Base-by-base conservation (phyloP, 176 grass and related monocot species). In the Oryza punctata region DNA sequence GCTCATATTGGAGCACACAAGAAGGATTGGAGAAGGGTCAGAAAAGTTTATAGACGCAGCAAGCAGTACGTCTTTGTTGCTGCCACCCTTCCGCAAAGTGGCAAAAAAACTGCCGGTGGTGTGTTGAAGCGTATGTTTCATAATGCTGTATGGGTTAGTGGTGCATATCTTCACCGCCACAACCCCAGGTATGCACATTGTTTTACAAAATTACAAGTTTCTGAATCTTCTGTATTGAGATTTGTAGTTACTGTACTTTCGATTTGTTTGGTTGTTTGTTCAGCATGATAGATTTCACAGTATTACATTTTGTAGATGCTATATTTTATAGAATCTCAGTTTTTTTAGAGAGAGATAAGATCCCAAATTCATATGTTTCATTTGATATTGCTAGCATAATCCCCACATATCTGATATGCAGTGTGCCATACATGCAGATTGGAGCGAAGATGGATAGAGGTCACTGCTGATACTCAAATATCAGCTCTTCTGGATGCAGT, bases 1-100 rank as follows among this genome's bases (percentile, higher is more conserved):
- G 67, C 30, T 72, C 78, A 65, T 6, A 15, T 30, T 67, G 70
- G 65, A 78, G 67, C 44, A 81, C 71, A 44, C 4, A 79, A 25
- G 26, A 93, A 57, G 54, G 93, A 93, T 52, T 98, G 93, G 96
- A 92, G 91, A 65, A 98, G 93, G 85, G 93, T 98, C 71, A 90
- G 87, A 87, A 91, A 92, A 88, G 47, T 90, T 18, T 98, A 94
- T 77, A 95, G 30, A 64, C 89, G 91, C 69, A 98, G 93, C 82
- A 98, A 98, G 81, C 96, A 98, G 75, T 98, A 95, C 80, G 59
- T 98, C 41, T 98, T 98, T 90, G 89, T 98, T 78, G 96, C 96
- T 49, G 96, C 96, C 3, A 95, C 96, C 16, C 89, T 98, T 84
- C 96, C 93, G 66, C 87, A 82, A 81, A 98, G 91, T 80, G 96